phyloP scores from a whole-genome alignment of 257 asterid genomes.

The Lithospermum erythrorhizon region DNA sequence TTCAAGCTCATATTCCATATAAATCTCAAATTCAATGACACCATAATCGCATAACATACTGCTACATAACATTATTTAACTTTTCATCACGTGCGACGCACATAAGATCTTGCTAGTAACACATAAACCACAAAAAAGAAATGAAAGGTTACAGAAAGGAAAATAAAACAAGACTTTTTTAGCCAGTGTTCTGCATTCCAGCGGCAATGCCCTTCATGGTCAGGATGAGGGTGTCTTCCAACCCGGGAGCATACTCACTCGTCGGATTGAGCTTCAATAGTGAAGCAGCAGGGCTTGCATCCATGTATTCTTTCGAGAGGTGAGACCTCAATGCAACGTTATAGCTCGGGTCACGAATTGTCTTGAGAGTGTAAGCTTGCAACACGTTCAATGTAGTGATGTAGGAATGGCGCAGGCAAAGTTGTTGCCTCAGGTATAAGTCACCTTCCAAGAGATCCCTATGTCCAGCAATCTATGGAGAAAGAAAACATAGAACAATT shows the following conservation, averaged over 20 bases:
- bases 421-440: slow-evolving; percentile 37
- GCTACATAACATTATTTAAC: too few relatives aligned
- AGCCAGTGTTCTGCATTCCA: slow-evolving; percentile 51
- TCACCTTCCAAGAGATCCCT: slow-evolving; percentile 41
- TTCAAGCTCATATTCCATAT: too few relatives aligned
- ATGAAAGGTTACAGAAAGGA: not conserved
- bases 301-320: slow-evolving; percentile 29
- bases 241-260: slow-evolving; percentile 43
- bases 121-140: too few relatives aligned
- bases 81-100: too few relatives aligned
- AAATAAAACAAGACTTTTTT: not conserved
- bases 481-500: not conserved
- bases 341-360: slow-evolving; percentile 35
- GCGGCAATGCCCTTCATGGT: slow-evolving; percentile 56
- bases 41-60: too few relatives aligned
- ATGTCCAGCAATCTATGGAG: slow-evolving; percentile 38
- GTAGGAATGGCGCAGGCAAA: slow-evolving; percentile 35
- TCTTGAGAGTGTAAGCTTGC: slow-evolving; percentile 39
- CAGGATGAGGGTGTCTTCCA: slow-evolving; percentile 46
- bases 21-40: too few relatives aligned
- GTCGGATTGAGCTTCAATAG: slow-evolving; percentile 31
- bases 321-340: slow-evolving; percentile 32
- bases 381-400: slow-evolving; percentile 34
- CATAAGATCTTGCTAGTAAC: too few relatives aligned
- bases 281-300: slow-evolving; percentile 29